Conservation (phyloP, 129 eudicot genomes). For the Flaveria linearis region DNA sequence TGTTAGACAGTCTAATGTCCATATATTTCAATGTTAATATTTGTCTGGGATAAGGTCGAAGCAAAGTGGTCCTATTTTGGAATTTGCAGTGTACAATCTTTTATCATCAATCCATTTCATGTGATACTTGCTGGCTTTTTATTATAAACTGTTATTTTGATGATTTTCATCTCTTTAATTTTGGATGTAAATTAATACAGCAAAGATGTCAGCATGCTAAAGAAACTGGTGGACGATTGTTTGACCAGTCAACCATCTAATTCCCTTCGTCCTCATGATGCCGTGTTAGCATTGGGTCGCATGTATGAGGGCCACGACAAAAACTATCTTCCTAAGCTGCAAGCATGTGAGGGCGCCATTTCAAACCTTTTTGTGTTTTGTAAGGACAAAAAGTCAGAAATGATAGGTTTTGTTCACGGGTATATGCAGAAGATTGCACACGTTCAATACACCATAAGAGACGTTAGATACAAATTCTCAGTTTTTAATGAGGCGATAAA, state of each 20-base stretch:
- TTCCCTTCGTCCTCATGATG: constrained; percentile 91
- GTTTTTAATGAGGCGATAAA: constrained; percentile 86
- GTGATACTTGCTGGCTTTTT: neutral
- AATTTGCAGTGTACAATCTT: constrained; percentile 1
- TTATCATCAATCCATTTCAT: neutral
- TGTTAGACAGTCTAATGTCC: neutral
- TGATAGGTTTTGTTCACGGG: constrained; percentile 75
- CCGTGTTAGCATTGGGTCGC: constrained; percentile 93
- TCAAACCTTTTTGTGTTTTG: constrained; percentile 61
- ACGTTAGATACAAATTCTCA: constrained; percentile 78
- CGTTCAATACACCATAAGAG: constrained; percentile 80
- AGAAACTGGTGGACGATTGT: constrained; percentile 82
- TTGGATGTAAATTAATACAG: constrained; percentile 51
- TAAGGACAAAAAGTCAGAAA: constrained; percentile 72
- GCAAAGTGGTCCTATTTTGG: neutral
- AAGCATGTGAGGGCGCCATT: constrained; percentile 65
- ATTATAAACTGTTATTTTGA: neutral
- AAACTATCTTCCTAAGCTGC: constrained; percentile 76
- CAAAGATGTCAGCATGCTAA: constrained; percentile 81
- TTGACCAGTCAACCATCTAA: constrained; percentile 61
- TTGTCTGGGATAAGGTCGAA: neutral
- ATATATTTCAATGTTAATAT: neutral
- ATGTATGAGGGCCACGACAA: constrained; percentile 87
- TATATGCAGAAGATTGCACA: constrained; percentile 95
- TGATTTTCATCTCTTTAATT: neutral